Conservation (phyloP, 2,329 filamentous ascomycete species). For the Hansfordia pulvinata region DNA sequence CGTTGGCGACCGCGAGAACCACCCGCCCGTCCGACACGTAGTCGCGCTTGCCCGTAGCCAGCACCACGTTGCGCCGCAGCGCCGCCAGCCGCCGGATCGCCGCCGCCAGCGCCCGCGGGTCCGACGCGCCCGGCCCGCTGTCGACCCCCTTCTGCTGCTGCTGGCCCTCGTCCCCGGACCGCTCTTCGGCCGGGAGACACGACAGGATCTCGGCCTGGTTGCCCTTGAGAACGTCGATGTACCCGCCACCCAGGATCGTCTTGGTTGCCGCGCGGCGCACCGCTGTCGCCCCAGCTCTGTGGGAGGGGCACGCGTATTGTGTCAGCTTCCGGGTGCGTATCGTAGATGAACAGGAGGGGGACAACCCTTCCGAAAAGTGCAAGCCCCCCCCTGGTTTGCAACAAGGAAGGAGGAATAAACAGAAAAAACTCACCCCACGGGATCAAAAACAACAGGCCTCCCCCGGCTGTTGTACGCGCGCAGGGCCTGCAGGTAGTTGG, state of each 20-base stretch:
- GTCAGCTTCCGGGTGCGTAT: too few relatives aligned
- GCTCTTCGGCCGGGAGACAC: slow-evolving; percentile 27
- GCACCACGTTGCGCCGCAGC: slow-evolving; percentile 56
- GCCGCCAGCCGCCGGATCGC: slow-evolving; percentile 55
- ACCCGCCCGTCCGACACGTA: slow-evolving; percentile 61
- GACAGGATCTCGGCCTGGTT: slow-evolving; percentile 92
- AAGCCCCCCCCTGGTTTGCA: too few relatives aligned
- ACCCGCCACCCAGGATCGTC: slow-evolving; percentile 56
- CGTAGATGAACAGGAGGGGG: too few relatives aligned
- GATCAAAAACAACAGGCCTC: slow-evolving; percentile 72
- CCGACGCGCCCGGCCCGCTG: slow-evolving; percentile 42
- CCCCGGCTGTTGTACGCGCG: slow-evolving; percentile 67
- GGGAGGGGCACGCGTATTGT: background rate
- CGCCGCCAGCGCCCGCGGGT: slow-evolving; percentile 37
- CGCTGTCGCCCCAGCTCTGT: slow-evolving; percentile 61
- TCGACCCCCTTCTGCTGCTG: slow-evolving; percentile 74
- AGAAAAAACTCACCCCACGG: slow-evolving; percentile 53
- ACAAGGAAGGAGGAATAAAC: background rate
- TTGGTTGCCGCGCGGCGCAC: slow-evolving; percentile 60
- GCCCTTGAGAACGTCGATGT: slow-evolving; percentile 83
- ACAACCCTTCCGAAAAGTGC: too few relatives aligned
- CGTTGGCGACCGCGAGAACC: slow-evolving; percentile 60
- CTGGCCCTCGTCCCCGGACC: too few relatives aligned
- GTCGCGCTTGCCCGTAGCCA: slow-evolving; percentile 74
- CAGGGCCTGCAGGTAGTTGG: slow-evolving; percentile 61